Conservation (phyloP, 495 filamentous ascomycete species). For the Paragyromitra xinjiangensis region DNA sequence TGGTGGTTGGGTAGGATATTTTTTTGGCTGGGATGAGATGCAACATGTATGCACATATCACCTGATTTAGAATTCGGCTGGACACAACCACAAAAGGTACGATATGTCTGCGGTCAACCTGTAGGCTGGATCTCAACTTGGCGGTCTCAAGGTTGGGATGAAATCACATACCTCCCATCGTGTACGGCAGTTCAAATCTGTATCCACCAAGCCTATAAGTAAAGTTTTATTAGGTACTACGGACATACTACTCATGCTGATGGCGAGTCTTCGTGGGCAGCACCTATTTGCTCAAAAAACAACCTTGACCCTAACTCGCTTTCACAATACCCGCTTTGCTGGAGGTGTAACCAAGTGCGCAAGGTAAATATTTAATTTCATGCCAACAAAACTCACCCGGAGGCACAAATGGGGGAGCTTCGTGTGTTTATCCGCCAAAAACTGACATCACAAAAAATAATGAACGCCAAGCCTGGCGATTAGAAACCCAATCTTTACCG, state of each 20-base stretch:
- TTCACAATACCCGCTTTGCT: constrained; percentile 3
- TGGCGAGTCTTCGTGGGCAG: constrained; percentile 41
- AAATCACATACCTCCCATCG: constrained; percentile 1
- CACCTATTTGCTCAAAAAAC: constrained; percentile 44
- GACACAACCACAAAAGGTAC: constrained; percentile 22
- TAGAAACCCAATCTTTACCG: constrained; percentile 38
- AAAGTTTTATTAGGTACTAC: constrained; percentile 3
- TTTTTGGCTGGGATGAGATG: constrained; percentile 41
- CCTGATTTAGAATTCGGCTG: constrained; percentile 40
- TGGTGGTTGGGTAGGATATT: constrained; percentile 35
- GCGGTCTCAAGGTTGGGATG: constrained; percentile 24
- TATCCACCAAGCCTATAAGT: constrained; percentile 2
- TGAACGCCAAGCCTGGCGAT: constrained; percentile 16
- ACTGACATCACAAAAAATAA: no score
- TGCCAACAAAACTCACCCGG: constrained; percentile 22
- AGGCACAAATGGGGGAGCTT: constrained; percentile 2
- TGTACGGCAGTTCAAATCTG: constrained; percentile 27
- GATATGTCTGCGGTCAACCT: constrained; percentile 33
- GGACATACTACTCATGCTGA: constrained; percentile 22
- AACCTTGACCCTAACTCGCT: not conserved
- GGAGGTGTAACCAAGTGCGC: constrained; percentile 9
- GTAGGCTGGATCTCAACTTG: constrained; percentile 37
- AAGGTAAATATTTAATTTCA: constrained; percentile 28
- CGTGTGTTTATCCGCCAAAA: constrained; percentile 13
- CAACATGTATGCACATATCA: constrained; percentile 40